Percentiles rank a stretch among this genome's conserved stretches.
Conservation (phyloP, 2,329 filamentous ascomycete species). For the Microdochium trichocladiopsis region DNA sequence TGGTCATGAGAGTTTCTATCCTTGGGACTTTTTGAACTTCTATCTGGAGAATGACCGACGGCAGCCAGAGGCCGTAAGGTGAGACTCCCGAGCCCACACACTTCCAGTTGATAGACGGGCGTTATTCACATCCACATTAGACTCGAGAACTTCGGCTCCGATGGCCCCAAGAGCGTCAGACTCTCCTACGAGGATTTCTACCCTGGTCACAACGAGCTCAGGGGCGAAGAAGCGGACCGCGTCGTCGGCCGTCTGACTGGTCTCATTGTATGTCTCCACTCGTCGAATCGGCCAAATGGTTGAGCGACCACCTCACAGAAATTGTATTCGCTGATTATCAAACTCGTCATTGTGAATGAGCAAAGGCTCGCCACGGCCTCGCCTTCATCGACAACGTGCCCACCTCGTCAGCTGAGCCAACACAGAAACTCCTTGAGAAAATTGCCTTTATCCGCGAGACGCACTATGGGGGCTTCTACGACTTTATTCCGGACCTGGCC, state of each 20-base stretch:
- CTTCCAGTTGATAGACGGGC: neutral
- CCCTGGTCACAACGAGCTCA: constrained; percentile 33
- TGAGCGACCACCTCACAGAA: too few species aligned
- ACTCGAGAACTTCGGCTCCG: constrained; percentile 16
- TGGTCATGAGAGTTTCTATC: constrained; percentile 61
- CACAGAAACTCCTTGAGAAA: constrained; percentile 65
- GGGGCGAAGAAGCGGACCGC: neutral
- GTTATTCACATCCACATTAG: constrained; percentile 3
- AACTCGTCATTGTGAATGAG: too few species aligned
- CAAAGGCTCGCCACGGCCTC: constrained; percentile 68
- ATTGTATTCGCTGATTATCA: too few species aligned
- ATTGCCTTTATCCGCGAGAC: constrained; percentile 86
- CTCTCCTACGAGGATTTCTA: constrained; percentile 57
- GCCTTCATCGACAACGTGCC: constrained; percentile 70
- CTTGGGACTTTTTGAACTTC: constrained; percentile 51
- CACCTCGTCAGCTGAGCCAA: constrained; percentile 56
- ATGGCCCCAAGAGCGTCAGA: constrained; percentile 23
- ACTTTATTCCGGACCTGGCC: constrained; percentile 84
- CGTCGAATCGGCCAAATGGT: constrained; percentile 1
- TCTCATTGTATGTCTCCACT: constrained; percentile 42
- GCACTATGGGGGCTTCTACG: constrained; percentile 75
- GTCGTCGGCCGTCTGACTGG: constrained; percentile 56
- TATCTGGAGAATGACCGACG: constrained; percentile 30
- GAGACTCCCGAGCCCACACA: constrained; percentile 5
- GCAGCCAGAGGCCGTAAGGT: constrained; percentile 24